Conservation (phyloP, 495 filamentous ascomycete genomes). For the Podospora appendiculata region DNA sequence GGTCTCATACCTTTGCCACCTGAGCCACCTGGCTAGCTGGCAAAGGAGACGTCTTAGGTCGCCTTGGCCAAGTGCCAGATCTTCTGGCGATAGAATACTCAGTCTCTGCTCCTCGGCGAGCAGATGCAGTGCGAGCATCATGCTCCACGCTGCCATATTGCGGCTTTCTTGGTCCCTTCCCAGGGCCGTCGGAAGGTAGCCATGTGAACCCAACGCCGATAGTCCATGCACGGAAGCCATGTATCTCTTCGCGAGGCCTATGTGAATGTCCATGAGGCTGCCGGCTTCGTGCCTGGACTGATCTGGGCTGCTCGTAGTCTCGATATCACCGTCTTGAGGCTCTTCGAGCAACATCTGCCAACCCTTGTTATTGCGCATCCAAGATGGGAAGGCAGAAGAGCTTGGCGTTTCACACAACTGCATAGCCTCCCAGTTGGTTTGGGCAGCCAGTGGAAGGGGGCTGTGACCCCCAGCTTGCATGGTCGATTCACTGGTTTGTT, state of each 20-base stretch:
- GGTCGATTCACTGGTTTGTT: constrained; percentile 11
- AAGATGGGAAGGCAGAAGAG: constrained; percentile 52
- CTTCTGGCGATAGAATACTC: constrained; percentile 52
- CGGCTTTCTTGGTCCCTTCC: constrained; percentile 46
- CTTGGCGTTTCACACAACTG: constrained; percentile 28
- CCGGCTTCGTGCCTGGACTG: constrained; percentile 14
- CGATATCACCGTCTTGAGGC: constrained; percentile 42
- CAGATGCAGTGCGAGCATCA: constrained; percentile 75
- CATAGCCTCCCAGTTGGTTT: constrained; percentile 31
- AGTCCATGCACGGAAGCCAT: constrained; percentile 46
- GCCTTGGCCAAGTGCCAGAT: constrained; percentile 40
- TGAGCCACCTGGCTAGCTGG: constrained; percentile 78
- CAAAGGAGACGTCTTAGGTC: constrained; percentile 64
- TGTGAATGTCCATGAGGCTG: constrained; percentile 37
- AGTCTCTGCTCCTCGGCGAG: constrained; percentile 85
- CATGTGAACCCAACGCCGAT: constrained; percentile 41
- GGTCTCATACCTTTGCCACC: constrained; percentile 65
- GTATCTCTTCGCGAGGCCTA: constrained; percentile 44
- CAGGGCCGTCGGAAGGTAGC: constrained; percentile 55
- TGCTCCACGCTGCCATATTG: constrained; percentile 52
- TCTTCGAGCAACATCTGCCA: constrained; percentile 72
- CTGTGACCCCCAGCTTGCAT: constrained; percentile 1
- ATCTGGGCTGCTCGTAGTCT: constrained; percentile 3
- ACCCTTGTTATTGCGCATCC: constrained; percentile 55
- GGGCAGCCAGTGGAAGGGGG: constrained; percentile 1